Evolutionary conservation across 805 yeast genomes (phyloP), one percentile per base, ranked within the genome.

Genomic region (Yarrowia hollandica): DNA sequence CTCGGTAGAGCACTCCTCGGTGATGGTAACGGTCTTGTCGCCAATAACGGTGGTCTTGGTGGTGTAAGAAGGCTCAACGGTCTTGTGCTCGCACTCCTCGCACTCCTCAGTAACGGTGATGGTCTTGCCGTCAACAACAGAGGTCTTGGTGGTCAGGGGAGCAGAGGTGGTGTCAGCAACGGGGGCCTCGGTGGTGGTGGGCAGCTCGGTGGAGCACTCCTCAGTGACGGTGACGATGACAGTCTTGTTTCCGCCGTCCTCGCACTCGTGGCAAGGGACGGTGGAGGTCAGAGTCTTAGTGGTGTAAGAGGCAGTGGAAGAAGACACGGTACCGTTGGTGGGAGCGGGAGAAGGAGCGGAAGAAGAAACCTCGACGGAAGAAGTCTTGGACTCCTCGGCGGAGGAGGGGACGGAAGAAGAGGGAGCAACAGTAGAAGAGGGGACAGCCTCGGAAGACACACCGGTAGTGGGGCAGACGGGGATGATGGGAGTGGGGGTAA

Each of bases 371-470:
- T 14, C 26, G 35, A 52, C 28, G 48, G 92, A 85, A 79, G 95
- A 88, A 71, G 91, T 35, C 23, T 18, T 35, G 23, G 39, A 35
- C 39, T 34, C 38, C 9, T 18, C 30, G 25, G 59, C 30, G 30
- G 28, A 42, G 18, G 50, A 26, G 28, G 50, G 11, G 8, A 18
- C 48, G 5, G 3, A 90, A 74, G 88, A 83, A 79, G 88, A 85
- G 68, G 95, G 85, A 82, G 87, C 79, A 72, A 92, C 88, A 68
- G 88, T 73, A 65, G 94, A 87, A 72, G 92, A 86, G 62, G 92
- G 83, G 67, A 72, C 84, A 62, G 90, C 82, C 70, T 85, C 90
- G 64, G 87, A 82, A 82, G 82, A 25, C 11, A 25, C 79, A 69
- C 92, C 85, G 71, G 71, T 71, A 78, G 79, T 79, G 80, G 83